A percentile compares a stretch with the other conserved stretches of the same genome.
Evolutionary conservation across 208 protist genomes (phyloP).

Genomic region (Acanthamoeba triangularis): DNA sequence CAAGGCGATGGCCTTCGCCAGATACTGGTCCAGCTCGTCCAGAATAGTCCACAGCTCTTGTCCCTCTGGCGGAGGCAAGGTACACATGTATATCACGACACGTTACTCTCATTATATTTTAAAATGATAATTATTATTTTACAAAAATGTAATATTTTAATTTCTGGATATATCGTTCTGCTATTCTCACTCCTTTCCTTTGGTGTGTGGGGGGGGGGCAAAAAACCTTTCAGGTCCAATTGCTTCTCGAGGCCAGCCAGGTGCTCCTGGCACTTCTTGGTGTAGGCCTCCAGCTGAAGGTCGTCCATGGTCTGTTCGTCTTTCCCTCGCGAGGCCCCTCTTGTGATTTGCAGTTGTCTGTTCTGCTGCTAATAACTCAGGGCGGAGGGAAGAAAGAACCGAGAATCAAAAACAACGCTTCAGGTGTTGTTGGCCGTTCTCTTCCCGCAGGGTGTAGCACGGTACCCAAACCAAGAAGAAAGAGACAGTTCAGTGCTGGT

Average conservation of each 20-base stretch:
- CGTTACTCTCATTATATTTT: slow-evolving; percentile 20
- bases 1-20: neutral
- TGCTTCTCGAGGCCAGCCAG: slow-evolving; percentile 39
- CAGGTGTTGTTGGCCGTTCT: too few species aligned
- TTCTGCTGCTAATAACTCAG: neutral
- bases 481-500: neutral
- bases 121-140: neutral
- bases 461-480: neutral
- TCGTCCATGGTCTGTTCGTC: neutral
- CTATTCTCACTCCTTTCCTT: too few species aligned
- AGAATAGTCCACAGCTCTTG: slow-evolving; percentile 29
- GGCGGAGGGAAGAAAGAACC: neutral
- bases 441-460: too few species aligned
- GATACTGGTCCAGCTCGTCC: slow-evolving; percentile 36
- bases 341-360: too few species aligned
- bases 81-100: neutral
- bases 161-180: neutral
- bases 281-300: slow-evolving; percentile 10
- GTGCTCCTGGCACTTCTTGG: slow-evolving; percentile 38
- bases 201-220: too few species aligned
- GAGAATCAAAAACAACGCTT: neutral
- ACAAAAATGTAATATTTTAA: neutral
- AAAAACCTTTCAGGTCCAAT: neutral
- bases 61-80: neutral
- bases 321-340: neutral